Evolutionary conservation across 108 stramenopile species (phyloP).

Genomic region (Pseudonitzschia delicatissima): DNA sequence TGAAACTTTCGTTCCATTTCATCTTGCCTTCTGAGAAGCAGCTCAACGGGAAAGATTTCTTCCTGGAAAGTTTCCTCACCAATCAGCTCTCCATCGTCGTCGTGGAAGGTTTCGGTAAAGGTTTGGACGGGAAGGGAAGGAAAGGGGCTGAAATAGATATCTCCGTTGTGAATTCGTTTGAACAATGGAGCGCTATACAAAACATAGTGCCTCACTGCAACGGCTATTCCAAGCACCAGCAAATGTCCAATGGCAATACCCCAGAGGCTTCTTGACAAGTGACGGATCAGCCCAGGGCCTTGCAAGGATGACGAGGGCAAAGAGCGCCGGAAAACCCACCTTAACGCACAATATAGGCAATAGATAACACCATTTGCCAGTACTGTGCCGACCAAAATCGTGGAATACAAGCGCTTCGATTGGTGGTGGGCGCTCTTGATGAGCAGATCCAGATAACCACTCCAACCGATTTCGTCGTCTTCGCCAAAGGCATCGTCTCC

Average conservation of each 20-base stretch:
- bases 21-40: not conserved
- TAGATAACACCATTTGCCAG: not conserved
- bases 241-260: not conserved
- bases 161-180: not conserved
- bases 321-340: not conserved
- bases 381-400: not conserved
- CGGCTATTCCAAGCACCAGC: not conserved
- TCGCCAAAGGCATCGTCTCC: not conserved
- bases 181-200: conserved; percentile 7
- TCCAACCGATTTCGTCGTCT: conserved; percentile 5
- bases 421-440: not conserved
- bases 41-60: not conserved
- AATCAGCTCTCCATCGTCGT: not conserved
- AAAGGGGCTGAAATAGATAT: not conserved
- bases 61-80: not conserved
- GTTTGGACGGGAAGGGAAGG: not conserved
- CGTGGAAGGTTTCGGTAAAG: not conserved
- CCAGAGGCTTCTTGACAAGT: not conserved
- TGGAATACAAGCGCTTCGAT: not conserved
- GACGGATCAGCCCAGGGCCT: not conserved
- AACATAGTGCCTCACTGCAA: not conserved
- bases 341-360: not conserved
- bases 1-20: not conserved
- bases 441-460: conserved; percentile 4
- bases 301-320: not conserved